These are phyloP conservation scores for Phialemoniopsis sp. DNA, from an alignment of 2,329 filamentous ascomycete species.

Conservation along the genomic window DNA sequence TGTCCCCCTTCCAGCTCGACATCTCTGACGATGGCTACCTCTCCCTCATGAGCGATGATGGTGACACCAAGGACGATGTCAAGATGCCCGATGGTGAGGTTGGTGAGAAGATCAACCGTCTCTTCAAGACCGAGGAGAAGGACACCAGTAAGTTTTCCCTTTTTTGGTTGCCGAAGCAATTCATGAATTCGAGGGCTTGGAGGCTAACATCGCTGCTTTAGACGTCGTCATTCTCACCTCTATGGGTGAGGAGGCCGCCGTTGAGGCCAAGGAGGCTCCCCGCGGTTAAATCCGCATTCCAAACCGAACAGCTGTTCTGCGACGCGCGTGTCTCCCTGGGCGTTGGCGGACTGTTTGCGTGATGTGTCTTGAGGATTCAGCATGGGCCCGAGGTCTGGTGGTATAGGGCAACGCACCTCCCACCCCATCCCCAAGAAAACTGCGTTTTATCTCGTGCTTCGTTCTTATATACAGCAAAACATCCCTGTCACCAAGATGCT, in stretches of 20 bases:
- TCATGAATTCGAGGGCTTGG: background rate
- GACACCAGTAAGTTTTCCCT: constrained; percentile 73
- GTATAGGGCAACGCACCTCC: too few species aligned
- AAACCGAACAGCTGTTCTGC: background rate
- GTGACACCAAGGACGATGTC: constrained; percentile 90
- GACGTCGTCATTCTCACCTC: constrained; percentile 89
- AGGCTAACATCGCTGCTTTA: constrained; percentile 30
- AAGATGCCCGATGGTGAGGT: constrained; percentile 86
- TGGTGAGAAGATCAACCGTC: constrained; percentile 78
- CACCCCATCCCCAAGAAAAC: background rate
- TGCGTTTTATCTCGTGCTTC: background rate
- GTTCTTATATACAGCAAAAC: too few species aligned
- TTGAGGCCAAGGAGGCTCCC: constrained; percentile 93
- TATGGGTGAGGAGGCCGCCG: constrained; percentile 91
- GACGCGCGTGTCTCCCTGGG: background rate
- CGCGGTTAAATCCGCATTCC: constrained; percentile 17
- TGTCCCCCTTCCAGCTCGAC: constrained; percentile 61
- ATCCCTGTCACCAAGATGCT: background rate
- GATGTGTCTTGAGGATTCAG: background rate
- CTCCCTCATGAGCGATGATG: constrained; percentile 84
- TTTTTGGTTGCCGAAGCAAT: too few species aligned
- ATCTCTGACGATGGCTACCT: constrained; percentile 93
- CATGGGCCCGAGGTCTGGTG: background rate
- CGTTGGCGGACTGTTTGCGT: background rate
- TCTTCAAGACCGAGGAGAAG: constrained; percentile 81